Evolutionary conservation across 2,329 filamentous ascomycete species (phyloP).

Genomic region (Aureobasidium sp.): DNA sequence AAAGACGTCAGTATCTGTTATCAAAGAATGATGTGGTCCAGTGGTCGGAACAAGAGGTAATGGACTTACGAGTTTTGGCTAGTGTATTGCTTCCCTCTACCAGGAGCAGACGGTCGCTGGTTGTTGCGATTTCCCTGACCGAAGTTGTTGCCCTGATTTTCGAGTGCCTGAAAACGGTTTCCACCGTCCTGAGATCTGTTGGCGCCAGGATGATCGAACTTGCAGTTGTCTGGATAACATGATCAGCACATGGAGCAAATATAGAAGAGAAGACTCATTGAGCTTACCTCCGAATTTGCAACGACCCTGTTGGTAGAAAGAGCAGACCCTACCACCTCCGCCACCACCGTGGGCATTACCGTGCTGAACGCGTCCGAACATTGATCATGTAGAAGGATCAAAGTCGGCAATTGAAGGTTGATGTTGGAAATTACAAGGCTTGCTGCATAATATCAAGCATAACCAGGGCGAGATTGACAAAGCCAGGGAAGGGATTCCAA

Average conservation of each 20-base stretch:
- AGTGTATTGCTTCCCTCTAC: constrained; percentile 33
- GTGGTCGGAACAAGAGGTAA: not conserved
- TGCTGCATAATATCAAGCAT: constrained; percentile 12
- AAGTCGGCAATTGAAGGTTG: not conserved
- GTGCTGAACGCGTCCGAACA: constrained; percentile 14
- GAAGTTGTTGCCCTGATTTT: constrained; percentile 26
- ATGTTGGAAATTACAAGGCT: not conserved
- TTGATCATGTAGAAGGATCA: not conserved
- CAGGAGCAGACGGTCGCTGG: constrained; percentile 24
- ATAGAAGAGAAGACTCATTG: not conserved
- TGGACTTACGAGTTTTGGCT: constrained; percentile 9
- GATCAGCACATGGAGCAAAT: not conserved
- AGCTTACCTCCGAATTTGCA: constrained; percentile 58
- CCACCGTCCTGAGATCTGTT: constrained; percentile 24
- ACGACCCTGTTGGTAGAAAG: constrained; percentile 57
- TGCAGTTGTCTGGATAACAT: constrained; percentile 47
- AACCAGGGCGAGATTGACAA: not conserved
- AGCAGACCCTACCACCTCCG: constrained; percentile 43
- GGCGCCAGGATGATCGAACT: constrained; percentile 49
- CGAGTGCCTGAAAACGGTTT: constrained; percentile 55
- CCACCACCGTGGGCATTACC: constrained; percentile 2
- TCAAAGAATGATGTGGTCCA: not conserved
- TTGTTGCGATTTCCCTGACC: constrained; percentile 19
- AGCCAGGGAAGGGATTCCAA: not conserved
- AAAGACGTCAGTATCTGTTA: not conserved